Base-by-base conservation (phyloP, 2,329 filamentous ascomycete species). In the Sclerotinia nivalis region DNA sequence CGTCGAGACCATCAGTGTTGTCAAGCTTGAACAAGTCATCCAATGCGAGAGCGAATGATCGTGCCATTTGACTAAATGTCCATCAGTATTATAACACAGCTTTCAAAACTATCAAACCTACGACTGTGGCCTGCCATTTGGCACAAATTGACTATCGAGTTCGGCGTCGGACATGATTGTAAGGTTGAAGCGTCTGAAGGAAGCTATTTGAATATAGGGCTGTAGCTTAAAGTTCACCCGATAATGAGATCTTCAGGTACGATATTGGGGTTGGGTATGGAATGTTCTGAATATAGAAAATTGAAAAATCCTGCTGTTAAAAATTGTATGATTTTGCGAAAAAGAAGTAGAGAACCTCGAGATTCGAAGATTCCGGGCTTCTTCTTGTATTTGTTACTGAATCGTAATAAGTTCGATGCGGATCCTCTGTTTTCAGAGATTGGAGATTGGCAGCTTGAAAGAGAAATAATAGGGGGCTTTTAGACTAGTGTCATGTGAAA, bases 11-110 rank as follows among this genome's bases (percentile, higher is more conserved):
- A 77, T 90, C 88, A 75, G 90, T 90, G 80, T 89, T 91, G 75
- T 96, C 92, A 78, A 97, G 89, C 77, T 91, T 91, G 84, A 97
- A 97, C 75, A 96, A 91, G 79, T 93, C 91, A 84, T 95, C 91
- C 72, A 97, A 85, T 79, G 95, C 92, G 58, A 89, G 85, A 71
- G 93, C 95, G 82, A 97, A 97, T 78, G 91, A 93, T 76, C 89
- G 91, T 68, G 93, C 94, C 81, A 97, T 89, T 72, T 92, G 96
- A 73, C 94, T 97, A 81, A 60, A 43, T 52, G 68, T 47, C 52
- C 45, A 71, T 74, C 65, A 72, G 69, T 62, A 71, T 70, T 43
- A n/a, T 54, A 25, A 10, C 4, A 37, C 37, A 31, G 52, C 9
- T 31, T 47, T 37, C 45, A 25, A 54, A 34, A 20, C 18, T 20